These are phyloP conservation scores for Pseudohalonectria lignicola DNA, from an alignment of 2,329 filamentous ascomycete genomes.

Conservation along the genomic window DNA sequence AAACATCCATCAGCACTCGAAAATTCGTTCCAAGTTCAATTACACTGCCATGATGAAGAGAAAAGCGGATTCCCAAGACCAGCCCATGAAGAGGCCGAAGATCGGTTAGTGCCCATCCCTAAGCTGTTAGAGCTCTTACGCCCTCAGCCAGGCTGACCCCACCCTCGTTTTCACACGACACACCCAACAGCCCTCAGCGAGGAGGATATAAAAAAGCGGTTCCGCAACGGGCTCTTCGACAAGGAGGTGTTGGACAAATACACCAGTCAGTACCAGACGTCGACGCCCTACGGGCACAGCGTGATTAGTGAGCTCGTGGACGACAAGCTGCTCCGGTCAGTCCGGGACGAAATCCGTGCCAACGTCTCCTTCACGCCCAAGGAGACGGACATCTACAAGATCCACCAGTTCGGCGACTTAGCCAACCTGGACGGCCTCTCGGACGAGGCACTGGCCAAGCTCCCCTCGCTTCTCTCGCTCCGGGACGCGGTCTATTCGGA, in stretches of 20 bases:
- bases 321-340: conserved; percentile 69
- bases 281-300: conserved; percentile 76
- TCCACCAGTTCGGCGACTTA: conserved; percentile 95
- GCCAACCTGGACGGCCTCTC: conserved; percentile 94
- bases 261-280: conserved; percentile 49
- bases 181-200: conserved; percentile 29
- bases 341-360: conserved; percentile 78
- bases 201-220: conserved; percentile 44
- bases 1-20: no score
- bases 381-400: conserved; percentile 99
- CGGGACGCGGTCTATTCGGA: conserved; percentile 90
- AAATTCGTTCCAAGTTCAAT: no score
- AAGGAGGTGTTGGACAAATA: conserved; percentile 45
- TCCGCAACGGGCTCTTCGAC: conserved; percentile 57
- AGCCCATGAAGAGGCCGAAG: conserved; percentile 42
- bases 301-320: conserved; percentile 78
- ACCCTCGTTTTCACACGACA: conserved; percentile 2
- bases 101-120: conserved; percentile 23
- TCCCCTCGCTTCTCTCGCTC: conserved; percentile 84
- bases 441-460: conserved; percentile 69
- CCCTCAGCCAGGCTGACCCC: neutral
- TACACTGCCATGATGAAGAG: conserved; percentile 40
- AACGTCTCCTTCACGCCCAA: conserved; percentile 96
- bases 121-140: conserved; percentile 2
- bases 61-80: conserved; percentile 39